phyloP scores from a whole-genome alignment of 805 yeast species.

The Kurtzmaniella fragi region DNA sequence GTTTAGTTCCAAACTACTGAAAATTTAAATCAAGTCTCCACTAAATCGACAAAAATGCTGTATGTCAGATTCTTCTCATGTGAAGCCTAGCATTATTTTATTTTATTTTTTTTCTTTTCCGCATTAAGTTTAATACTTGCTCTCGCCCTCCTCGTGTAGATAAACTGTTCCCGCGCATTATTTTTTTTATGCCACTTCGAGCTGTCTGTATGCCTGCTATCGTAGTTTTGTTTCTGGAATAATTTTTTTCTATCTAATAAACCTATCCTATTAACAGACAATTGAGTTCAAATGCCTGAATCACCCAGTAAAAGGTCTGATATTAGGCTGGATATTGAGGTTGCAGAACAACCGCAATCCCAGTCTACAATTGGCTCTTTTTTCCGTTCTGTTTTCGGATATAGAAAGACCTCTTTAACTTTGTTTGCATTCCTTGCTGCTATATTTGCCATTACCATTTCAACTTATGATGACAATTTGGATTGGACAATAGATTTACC shows the following conservation, averaged over 20 bases:
- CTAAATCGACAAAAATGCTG: too few species aligned
- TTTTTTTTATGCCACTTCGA: too few species aligned
- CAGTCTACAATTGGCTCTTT: slow-evolving; percentile 18
- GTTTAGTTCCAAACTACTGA: background rate
- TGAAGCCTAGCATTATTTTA: too few species aligned
- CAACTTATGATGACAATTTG: slow-evolving; percentile 39
- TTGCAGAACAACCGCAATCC: slow-evolving; percentile 3
- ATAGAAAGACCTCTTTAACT: slow-evolving; percentile 67
- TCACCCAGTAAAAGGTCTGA: background rate
- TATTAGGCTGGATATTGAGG: background rate
- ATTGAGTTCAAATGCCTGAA: background rate
- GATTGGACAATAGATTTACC: slow-evolving; percentile 41
- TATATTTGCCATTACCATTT: slow-evolving; percentile 16
- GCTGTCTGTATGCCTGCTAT: too few species aligned
- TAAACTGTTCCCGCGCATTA: too few species aligned
- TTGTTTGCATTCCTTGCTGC: slow-evolving; percentile 44
- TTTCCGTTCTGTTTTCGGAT: slow-evolving; percentile 54
- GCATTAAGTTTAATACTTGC: too few species aligned
- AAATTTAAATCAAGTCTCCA: too few species aligned
- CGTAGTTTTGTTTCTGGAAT: background rate
- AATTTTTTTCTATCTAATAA: background rate
- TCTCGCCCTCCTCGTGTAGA: too few species aligned
- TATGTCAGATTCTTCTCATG: too few species aligned
- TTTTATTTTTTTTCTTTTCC: too few species aligned
- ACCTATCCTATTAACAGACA: background rate